Conservation (phyloP, 1,284 basidiomycete species). For the Gastroboletus turbinatus region DNA sequence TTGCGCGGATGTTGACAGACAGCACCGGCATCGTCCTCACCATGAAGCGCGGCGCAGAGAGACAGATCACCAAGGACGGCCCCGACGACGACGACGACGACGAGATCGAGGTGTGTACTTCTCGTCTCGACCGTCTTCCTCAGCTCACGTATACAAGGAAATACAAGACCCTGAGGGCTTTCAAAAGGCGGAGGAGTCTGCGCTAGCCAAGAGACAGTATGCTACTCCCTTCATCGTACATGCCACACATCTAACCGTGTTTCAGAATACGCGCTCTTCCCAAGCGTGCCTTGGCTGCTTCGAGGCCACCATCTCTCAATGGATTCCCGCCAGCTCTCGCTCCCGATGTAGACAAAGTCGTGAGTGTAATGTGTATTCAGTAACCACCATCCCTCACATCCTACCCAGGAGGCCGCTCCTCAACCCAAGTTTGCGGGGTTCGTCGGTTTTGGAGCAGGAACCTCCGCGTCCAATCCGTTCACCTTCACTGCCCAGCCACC, state of each 20-base stretch:
- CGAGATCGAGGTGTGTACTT: conserved; percentile 32
- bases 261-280: conserved; percentile 59
- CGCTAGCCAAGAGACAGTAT: conserved; percentile 52
- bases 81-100: conserved; percentile 43
- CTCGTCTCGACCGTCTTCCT: not conserved
- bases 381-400: conserved; percentile 6
- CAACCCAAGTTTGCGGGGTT: conserved; percentile 47
- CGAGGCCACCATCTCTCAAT: conserved; percentile 27
- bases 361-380: conserved; percentile 25
- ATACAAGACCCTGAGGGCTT: conserved; percentile 44
- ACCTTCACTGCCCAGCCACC: conserved; percentile 31
- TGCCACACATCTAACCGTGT: conserved; percentile 9
- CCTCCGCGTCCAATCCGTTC: conserved; percentile 32
- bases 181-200: conserved; percentile 54
- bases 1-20: not conserved
- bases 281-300: conserved; percentile 40
- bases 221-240: conserved; percentile 21
- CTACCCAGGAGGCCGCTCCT: conserved; percentile 21
- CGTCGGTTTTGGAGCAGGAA: conserved; percentile 45
- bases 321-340: conserved; percentile 18
- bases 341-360: conserved; percentile 19
- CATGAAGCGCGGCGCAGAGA: conserved; percentile 78
- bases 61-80: conserved; percentile 66
- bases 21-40: conserved; percentile 10
- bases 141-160: conserved; percentile 38